A percentile compares a stretch with the other conserved stretches of the same genome.
Conservation (phyloP, 139 green algal species). For the Picochlorum sp. region DNA sequence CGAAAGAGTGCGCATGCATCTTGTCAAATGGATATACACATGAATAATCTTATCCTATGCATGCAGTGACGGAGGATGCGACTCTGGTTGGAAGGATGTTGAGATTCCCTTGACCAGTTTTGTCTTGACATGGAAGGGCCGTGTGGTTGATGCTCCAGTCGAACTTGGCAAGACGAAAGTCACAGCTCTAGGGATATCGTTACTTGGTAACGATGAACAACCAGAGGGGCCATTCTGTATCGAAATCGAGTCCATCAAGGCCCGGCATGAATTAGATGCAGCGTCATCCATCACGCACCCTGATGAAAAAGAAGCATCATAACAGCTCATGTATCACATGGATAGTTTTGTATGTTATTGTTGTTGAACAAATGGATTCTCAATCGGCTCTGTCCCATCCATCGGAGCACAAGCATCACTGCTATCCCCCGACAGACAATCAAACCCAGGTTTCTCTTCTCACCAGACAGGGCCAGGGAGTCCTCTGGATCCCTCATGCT, state of each 20-base stretch:
- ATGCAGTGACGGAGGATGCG: no score
- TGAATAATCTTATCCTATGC: no score
- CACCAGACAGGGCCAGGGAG: conserved; percentile 65
- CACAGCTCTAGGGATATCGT: conserved; percentile 33
- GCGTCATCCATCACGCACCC: background rate
- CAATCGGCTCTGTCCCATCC: conserved; percentile 80
- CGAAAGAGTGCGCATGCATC: conserved; percentile 14
- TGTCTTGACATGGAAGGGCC: conserved; percentile 42
- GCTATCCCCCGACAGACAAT: conserved; percentile 83
- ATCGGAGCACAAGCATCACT: conserved; percentile 87
- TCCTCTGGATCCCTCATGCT: conserved; percentile 86
- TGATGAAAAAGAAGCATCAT: conserved; percentile 1
- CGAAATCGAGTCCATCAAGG: conserved; percentile 35
- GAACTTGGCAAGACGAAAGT: conserved; percentile 41
- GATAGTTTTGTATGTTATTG: background rate
- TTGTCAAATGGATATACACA: no score
- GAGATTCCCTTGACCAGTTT: conserved; percentile 39
- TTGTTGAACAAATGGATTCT: conserved; percentile 58
- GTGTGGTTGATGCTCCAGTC: conserved; percentile 31
- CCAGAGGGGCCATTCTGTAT: conserved; percentile 26
- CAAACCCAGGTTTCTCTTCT: conserved; percentile 72
- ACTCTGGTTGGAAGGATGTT: conserved; percentile 35
- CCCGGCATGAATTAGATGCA: background rate
- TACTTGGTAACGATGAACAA: conserved; percentile 33
- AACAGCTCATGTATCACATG: conserved; percentile 1